phyloP scores from a whole-genome alignment of 148 eudicot genomes.

The Dysphania ambrosioides region DNA sequence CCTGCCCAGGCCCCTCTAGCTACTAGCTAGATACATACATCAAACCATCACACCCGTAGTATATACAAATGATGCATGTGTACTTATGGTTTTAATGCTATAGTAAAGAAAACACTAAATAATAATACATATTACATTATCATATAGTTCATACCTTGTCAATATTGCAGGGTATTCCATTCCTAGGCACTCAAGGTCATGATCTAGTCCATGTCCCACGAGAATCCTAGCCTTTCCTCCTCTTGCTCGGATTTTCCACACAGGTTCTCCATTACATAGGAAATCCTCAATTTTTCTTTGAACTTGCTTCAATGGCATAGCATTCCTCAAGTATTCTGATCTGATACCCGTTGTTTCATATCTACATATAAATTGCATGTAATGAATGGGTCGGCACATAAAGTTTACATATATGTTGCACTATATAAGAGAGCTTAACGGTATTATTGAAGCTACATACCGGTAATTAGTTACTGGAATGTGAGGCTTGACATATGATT shows the following conservation, averaged over 20 bases:
- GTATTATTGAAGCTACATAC: slow-evolving; percentile 28
- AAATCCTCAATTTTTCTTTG: slow-evolving; percentile 77
- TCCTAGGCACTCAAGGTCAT: slow-evolving; percentile 67
- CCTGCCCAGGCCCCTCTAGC: too few relatives aligned
- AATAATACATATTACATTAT: too few relatives aligned
- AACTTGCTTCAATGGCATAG: slow-evolving; percentile 70
- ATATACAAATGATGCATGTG: too few relatives aligned
- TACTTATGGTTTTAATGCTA: too few relatives aligned
- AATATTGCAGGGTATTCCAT: slow-evolving; percentile 61
- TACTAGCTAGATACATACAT: too few relatives aligned
- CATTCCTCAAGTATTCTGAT: slow-evolving; percentile 70
- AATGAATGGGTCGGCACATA: background rate
- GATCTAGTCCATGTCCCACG: slow-evolving; percentile 88
- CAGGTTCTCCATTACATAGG: slow-evolving; percentile 81
- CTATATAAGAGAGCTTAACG: too few relatives aligned
- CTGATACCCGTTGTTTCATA: slow-evolving; percentile 77
- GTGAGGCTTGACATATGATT: slow-evolving; percentile 68
- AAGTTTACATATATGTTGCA: too few relatives aligned
- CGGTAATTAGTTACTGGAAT: slow-evolving; percentile 74
- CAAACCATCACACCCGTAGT: too few relatives aligned
- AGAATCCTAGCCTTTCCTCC: slow-evolving; percentile 87
- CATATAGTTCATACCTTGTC: slow-evolving; percentile 67
- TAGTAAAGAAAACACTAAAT: too few relatives aligned
- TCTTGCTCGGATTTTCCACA: slow-evolving; percentile 83
- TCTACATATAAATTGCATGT: slow-evolving; percentile 28